phyloP scores from a whole-genome alignment of 768 basidiomycete genomes.

The Myochromella boudieri region DNA sequence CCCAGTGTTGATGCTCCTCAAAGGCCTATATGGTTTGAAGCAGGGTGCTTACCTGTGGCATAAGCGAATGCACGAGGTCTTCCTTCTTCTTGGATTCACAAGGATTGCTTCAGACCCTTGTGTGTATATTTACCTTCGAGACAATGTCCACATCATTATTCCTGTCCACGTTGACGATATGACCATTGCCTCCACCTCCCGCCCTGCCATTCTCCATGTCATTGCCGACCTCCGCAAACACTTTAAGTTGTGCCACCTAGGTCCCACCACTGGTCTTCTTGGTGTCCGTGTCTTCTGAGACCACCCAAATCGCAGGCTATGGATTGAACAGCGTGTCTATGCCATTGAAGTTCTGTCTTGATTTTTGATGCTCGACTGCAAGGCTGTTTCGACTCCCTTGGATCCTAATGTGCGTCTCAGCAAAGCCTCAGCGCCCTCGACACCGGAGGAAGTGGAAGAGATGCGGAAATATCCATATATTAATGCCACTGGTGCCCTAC shows the following conservation, averaged over 20 bases:
- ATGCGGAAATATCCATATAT: conserved; percentile 10
- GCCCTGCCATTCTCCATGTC: neutral
- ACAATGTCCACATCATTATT: neutral
- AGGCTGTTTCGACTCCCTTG: conserved; percentile 12
- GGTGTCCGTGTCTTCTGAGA: neutral
- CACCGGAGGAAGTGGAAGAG: conserved; percentile 1
- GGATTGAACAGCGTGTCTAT: conserved; percentile 6
- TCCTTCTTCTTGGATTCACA: no score
- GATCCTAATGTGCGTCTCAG: neutral
- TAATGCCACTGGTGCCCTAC: conserved; percentile 10
- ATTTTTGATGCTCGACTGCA: conserved; percentile 10
- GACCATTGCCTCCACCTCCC: neutral
- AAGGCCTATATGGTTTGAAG: conserved; percentile 3
- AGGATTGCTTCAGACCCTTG: neutral
- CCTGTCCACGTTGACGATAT: conserved; percentile 1
- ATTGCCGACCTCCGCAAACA: no score
- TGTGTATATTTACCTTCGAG: no score
- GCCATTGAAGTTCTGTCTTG: conserved; percentile 5
- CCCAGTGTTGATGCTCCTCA: neutral
- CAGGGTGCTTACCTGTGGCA: conserved; percentile 1
- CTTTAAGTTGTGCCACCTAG: conserved; percentile 4
- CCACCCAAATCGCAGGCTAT: neutral
- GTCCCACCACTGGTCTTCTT: conserved; percentile 4
- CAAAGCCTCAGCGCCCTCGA: conserved; percentile 1
- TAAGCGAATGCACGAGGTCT: no score